phyloP scores from a whole-genome alignment of 2,329 filamentous ascomycete species.

The Fusarium sp. region DNA sequence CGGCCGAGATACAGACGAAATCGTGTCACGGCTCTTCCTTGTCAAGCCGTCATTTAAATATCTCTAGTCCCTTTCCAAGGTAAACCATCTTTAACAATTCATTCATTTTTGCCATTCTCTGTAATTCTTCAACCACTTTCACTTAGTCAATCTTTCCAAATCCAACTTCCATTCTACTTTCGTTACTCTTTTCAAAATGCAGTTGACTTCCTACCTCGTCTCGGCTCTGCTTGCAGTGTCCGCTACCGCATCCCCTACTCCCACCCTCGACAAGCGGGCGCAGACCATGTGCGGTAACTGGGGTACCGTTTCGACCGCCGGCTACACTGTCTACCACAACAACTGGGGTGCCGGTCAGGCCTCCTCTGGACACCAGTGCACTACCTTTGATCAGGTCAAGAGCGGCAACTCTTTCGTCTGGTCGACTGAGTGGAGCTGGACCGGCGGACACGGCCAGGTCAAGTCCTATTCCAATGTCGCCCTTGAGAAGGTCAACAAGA shows the following conservation, averaged over 20 bases:
- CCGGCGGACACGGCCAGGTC: conserved; percentile 51
- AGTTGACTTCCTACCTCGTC: conserved; percentile 31
- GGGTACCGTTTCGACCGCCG: conserved; percentile 50
- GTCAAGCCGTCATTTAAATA: not conserved
- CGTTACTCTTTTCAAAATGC: conserved; percentile 18
- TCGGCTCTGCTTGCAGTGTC: conserved; percentile 46
- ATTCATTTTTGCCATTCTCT: not conserved
- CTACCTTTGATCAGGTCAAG: conserved; percentile 49
- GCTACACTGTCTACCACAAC: conserved; percentile 64
- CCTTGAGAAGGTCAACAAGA: conserved; percentile 48
- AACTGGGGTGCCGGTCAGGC: conserved; percentile 57
- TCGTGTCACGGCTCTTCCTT: not conserved
- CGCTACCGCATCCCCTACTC: conserved; percentile 43
- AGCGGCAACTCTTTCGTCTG: conserved; percentile 51
- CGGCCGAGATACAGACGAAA: not conserved
- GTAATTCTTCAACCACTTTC: not conserved
- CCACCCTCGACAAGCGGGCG: conserved; percentile 48
- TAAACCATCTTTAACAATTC: not conserved
- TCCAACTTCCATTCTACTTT: not conserved
- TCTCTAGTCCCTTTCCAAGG: not conserved
- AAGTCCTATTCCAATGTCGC: conserved; percentile 59
- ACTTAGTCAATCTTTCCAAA: not conserved
- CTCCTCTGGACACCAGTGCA: conserved; percentile 55
- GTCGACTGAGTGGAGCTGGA: conserved; percentile 56
- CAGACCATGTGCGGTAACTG: conserved; percentile 53